Percentiles rank a stretch among this genome's conserved stretches.
phyloP scores from a whole-genome alignment of 495 filamentous ascomycete species.

The Penicillium chermesinum region DNA sequence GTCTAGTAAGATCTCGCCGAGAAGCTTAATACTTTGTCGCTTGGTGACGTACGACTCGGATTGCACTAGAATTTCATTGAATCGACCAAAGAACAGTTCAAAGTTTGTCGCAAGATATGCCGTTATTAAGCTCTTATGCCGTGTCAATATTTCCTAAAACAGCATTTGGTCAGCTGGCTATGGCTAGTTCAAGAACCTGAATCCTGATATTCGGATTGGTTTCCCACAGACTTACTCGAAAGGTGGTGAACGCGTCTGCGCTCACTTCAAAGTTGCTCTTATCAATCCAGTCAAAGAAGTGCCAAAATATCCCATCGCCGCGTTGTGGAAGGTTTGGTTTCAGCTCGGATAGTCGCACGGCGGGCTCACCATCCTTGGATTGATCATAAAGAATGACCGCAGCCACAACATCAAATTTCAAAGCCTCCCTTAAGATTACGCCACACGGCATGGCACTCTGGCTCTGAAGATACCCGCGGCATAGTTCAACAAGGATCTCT shows the following conservation, averaged over 20 bases:
- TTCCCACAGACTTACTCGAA: slow-evolving; percentile 57
- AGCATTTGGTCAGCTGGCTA: no score
- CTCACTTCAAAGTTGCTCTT: slow-evolving; percentile 92
- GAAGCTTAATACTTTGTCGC: slow-evolving; percentile 92
- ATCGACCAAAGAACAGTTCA: slow-evolving; percentile 81
- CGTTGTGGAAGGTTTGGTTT: slow-evolving; percentile 61
- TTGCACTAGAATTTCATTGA: slow-evolving; percentile 82
- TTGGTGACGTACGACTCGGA: slow-evolving; percentile 98
- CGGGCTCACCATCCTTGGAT: slow-evolving; percentile 54
- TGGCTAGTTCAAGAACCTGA: no score
- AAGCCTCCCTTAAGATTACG: slow-evolving; percentile 80
- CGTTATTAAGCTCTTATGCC: slow-evolving; percentile 84
- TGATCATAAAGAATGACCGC: slow-evolving; percentile 91
- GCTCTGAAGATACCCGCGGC: slow-evolving; percentile 80
- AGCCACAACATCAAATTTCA: slow-evolving; percentile 86
- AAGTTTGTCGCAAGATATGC: slow-evolving; percentile 84
- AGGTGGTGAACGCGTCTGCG: slow-evolving; percentile 95
- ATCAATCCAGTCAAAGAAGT: slow-evolving; percentile 97
- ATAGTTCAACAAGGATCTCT: slow-evolving; percentile 81
- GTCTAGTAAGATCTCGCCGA: slow-evolving; percentile 92
- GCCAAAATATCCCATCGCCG: slow-evolving; percentile 87
- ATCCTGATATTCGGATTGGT: background rate
- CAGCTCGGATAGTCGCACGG: slow-evolving; percentile 55
- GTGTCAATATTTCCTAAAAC: slow-evolving; percentile 92
- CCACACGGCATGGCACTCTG: slow-evolving; percentile 94